Evolutionary conservation across 2,329 filamentous ascomycete species (phyloP).

Genomic region (Hymenoscyphus scutula): DNA sequence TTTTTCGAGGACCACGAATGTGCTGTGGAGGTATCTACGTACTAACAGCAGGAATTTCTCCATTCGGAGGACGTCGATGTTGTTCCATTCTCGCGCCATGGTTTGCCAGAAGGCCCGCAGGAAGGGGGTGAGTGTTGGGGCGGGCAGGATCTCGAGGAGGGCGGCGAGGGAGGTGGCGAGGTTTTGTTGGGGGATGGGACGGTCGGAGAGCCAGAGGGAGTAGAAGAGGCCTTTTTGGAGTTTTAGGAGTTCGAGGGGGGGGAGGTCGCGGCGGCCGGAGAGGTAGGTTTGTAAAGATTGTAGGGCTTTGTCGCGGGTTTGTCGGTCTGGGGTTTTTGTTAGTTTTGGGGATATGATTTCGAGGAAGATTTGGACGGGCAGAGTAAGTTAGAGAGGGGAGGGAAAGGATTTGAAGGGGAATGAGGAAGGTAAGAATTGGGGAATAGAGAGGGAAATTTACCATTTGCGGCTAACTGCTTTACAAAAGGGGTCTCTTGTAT

Average conservation of each 20-base stretch:
- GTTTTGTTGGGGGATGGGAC: constrained; percentile 79
- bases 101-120: constrained; percentile 70
- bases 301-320: constrained; percentile 74
- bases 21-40: constrained; percentile 72
- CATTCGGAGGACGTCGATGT: constrained; percentile 72
- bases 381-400: too few relatives aligned
- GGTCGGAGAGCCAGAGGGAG: constrained; percentile 91
- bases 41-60: constrained; percentile 92
- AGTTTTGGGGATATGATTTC: too few relatives aligned
- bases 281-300: constrained; percentile 76
- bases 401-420: too few relatives aligned
- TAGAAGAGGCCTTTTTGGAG: constrained; percentile 96
- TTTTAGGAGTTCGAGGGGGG: constrained; percentile 73
- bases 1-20: constrained; percentile 50
- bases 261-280: constrained; percentile 55
- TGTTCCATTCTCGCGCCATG: constrained; percentile 65
- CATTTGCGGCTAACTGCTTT: constrained; percentile 39
- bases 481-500: constrained; percentile 37
- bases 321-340: constrained; percentile 62
- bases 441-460: constrained; percentile 22
- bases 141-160: constrained; percentile 60
- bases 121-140: constrained; percentile 43
- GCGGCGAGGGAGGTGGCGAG: constrained; percentile 75
- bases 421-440: too few relatives aligned
- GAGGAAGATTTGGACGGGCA: too few relatives aligned